Percentiles rank a stretch among this genome's conserved stretches.
Evolutionary conservation across 441 rosid species (phyloP).

Genomic region (Gossypium schwendimanii): DNA sequence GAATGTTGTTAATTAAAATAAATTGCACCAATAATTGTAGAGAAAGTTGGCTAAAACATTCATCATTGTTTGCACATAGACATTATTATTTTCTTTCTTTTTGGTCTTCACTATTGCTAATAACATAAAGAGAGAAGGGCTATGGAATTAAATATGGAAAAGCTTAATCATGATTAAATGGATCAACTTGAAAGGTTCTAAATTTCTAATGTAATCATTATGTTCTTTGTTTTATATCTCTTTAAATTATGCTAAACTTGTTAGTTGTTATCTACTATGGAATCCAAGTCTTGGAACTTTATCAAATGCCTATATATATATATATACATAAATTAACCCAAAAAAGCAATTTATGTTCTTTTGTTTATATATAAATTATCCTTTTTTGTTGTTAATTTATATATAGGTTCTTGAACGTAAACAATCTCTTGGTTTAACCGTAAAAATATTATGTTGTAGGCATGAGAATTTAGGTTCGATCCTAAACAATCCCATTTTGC

Average conservation of each 20-base stretch:
- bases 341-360: too few relatives aligned
- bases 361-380: too few relatives aligned
- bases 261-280: background rate
- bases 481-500: too few relatives aligned
- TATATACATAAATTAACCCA: too few relatives aligned
- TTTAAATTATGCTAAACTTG: background rate
- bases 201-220: conserved; percentile 3
- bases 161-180: background rate
- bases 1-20: background rate
- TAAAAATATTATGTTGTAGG: too few relatives aligned
- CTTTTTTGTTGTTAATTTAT: too few relatives aligned
- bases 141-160: background rate
- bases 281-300: background rate
- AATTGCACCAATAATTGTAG: background rate
- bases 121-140: background rate
- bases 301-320: background rate
- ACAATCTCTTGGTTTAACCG: fast-evolving
- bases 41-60: conserved; percentile 10
- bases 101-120: background rate
- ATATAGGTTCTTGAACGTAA: too few relatives aligned
- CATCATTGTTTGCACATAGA: conserved; percentile 14
- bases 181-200: background rate
- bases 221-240: background rate
- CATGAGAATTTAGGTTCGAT: fast-evolving
- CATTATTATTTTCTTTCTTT: background rate